Conservation (phyloP, 257 asterid species). For the Nicotiana tabacum region DNA sequence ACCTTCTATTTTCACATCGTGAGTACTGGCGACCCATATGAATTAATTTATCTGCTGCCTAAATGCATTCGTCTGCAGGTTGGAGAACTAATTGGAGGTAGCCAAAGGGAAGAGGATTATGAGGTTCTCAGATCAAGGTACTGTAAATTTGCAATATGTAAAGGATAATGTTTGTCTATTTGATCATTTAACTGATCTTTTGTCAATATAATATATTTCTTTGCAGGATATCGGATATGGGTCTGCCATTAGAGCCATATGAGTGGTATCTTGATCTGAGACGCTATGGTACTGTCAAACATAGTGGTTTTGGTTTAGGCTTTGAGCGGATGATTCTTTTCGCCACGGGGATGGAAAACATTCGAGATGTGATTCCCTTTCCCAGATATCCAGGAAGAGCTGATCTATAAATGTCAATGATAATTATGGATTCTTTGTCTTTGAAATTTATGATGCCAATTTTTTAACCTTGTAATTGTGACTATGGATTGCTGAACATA, state of each 20-base stretch:
- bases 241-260: constrained; percentile 78
- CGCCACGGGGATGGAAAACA: constrained; percentile 92
- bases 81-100: constrained; percentile 97
- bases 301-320: constrained; percentile 95
- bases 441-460: background rate
- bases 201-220: too few relatives aligned
- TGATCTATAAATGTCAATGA: constrained; percentile 36
- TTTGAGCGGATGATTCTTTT: constrained; percentile 94
- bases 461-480: background rate
- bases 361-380: constrained; percentile 93
- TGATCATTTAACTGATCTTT: too few relatives aligned
- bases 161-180: too few relatives aligned
- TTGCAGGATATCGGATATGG: constrained; percentile 68
- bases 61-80: constrained; percentile 39
- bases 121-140: constrained; percentile 79
- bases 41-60: background rate
- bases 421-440: background rate
- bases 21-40: background rate
- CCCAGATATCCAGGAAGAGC: constrained; percentile 98
- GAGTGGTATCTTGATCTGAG: constrained; percentile 95
- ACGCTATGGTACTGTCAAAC: constrained; percentile 78
- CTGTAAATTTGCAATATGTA: background rate
- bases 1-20: background rate
- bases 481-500: too few relatives aligned
- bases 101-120: constrained; percentile 95